Conservation (phyloP, 2,329 filamentous ascomycete species). For the Aureobasidium musti region DNA sequence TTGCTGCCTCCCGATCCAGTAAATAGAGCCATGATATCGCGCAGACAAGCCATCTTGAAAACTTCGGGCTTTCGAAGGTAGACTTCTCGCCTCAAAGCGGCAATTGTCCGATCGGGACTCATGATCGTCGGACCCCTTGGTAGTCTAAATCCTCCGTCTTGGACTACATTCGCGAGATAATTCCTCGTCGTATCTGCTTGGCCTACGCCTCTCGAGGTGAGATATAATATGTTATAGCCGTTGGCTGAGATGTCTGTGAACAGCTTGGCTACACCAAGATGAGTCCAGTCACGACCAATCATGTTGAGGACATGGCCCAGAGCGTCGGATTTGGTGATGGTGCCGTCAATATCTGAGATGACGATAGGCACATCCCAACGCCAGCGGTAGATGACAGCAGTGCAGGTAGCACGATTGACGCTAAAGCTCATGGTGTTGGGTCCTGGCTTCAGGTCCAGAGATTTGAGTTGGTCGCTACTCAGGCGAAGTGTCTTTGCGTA, state of each 20-base stretch:
- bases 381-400: slow-evolving; percentile 93
- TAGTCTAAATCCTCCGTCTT: slow-evolving; percentile 79
- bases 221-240: slow-evolving; percentile 98
- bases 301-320: slow-evolving; percentile 88
- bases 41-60: slow-evolving; percentile 98
- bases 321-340: slow-evolving; percentile 76
- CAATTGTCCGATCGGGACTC: slow-evolving; percentile 92
- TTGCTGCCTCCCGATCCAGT: slow-evolving; percentile 43
- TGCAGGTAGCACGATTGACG: slow-evolving; percentile 90
- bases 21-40: slow-evolving; percentile 91
- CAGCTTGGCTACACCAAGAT: slow-evolving; percentile 92
- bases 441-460: slow-evolving; percentile 77
- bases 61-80: slow-evolving; percentile 96
- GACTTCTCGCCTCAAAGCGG: slow-evolving; percentile 85
- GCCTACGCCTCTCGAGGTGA: slow-evolving; percentile 90
- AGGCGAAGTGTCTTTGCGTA: slow-evolving; percentile 95
- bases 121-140: slow-evolving; percentile 92
- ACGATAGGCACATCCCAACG: slow-evolving; percentile 87
- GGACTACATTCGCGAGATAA: slow-evolving; percentile 84
- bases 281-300: slow-evolving; percentile 97
- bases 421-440: slow-evolving; percentile 94
- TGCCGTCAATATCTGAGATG: slow-evolving; percentile 97
- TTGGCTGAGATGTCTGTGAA: slow-evolving; percentile 95
- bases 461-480: slow-evolving; percentile 93
- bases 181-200: slow-evolving; percentile 87